Conservation (phyloP, 352 stramenopile species). For the Phytophthora ohioensis region DNA sequence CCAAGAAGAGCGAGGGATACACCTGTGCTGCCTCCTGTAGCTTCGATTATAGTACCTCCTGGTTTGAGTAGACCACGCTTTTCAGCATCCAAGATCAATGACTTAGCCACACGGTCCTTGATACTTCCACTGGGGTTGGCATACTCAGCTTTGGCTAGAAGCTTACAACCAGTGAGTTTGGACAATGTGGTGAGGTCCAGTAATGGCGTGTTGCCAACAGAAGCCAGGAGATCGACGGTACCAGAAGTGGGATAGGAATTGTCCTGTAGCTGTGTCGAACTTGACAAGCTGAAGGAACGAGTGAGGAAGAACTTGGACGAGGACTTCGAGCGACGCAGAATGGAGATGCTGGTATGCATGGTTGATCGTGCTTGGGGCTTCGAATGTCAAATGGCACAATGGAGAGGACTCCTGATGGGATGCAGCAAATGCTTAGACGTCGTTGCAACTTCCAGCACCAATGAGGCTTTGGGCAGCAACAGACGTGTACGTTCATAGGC, state of each 20-base stretch:
- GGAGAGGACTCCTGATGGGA: conserved; percentile 26
- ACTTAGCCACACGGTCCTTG: conserved; percentile 95
- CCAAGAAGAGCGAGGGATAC: conserved; percentile 92
- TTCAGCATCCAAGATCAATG: conserved; percentile 93
- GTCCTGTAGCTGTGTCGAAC: neutral
- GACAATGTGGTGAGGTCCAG: conserved; percentile 76
- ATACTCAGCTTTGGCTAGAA: conserved; percentile 86
- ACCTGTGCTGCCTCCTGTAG: conserved; percentile 93
- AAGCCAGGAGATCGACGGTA: conserved; percentile 76
- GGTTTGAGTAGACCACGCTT: conserved; percentile 80
- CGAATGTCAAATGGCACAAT: conserved; percentile 19
- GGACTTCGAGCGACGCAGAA: conserved; percentile 6
- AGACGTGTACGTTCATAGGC: conserved; percentile 32
- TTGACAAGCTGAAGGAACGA: conserved; percentile 19
- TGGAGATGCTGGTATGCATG: conserved; percentile 23
- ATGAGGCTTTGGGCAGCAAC: conserved; percentile 7
- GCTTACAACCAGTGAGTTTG: conserved; percentile 74
- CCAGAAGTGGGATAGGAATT: neutral
- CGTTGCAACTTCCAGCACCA: conserved; percentile 25
- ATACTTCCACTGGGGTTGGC: conserved; percentile 94
- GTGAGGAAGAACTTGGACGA: conserved; percentile 2
- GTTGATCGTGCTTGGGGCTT: conserved; percentile 13
- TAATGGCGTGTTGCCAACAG: conserved; percentile 81
- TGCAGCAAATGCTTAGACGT: conserved; percentile 28
- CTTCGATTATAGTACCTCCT: conserved; percentile 74